Percentiles rank a stretch among this genome's conserved stretches.
Evolutionary conservation across 2,329 filamentous ascomycete genomes (phyloP).

Genomic region (Penicillium sp.): DNA sequence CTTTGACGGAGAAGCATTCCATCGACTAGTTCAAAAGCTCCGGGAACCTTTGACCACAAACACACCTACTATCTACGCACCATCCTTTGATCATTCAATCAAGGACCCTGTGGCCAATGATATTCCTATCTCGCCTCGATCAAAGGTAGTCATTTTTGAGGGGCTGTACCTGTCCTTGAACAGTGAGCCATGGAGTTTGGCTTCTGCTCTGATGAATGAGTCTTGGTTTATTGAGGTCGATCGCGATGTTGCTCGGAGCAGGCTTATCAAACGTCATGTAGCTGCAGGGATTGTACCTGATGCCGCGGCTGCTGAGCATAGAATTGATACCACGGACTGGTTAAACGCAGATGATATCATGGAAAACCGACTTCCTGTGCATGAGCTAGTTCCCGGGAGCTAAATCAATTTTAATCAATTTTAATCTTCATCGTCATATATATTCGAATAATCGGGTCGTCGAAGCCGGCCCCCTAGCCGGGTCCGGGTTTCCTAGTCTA

Average conservation of each 20-base stretch:
- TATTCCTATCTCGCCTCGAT: slow-evolving; percentile 30
- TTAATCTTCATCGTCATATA: background rate
- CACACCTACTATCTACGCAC: background rate
- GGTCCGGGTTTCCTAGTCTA: no score
- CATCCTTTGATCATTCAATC: slow-evolving; percentile 40
- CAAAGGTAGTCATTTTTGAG: slow-evolving; percentile 41
- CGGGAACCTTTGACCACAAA: slow-evolving; percentile 24
- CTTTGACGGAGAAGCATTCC: slow-evolving; percentile 66
- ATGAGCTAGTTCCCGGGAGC: slow-evolving; percentile 3
- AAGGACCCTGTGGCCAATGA: slow-evolving; percentile 39
- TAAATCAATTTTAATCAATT: background rate
- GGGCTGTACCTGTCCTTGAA: slow-evolving; percentile 41
- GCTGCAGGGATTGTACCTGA: slow-evolving; percentile 9
- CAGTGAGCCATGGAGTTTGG: slow-evolving; percentile 36
- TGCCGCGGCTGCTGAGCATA: slow-evolving; percentile 8
- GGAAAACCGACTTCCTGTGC: slow-evolving; percentile 5
- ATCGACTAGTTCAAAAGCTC: background rate
- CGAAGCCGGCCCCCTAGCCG: no score
- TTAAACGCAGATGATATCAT: slow-evolving; percentile 14
- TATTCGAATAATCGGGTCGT: no score
- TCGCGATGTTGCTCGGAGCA: slow-evolving; percentile 5
- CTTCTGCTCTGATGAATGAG: slow-evolving; percentile 38
- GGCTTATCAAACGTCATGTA: slow-evolving; percentile 10
- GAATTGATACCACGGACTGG: slow-evolving; percentile 11
- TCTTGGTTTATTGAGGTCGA: slow-evolving; percentile 27